Evolutionary conservation across 1,284 basidiomycete genomes (phyloP).

Genomic region (Malassezia dermatis): DNA sequence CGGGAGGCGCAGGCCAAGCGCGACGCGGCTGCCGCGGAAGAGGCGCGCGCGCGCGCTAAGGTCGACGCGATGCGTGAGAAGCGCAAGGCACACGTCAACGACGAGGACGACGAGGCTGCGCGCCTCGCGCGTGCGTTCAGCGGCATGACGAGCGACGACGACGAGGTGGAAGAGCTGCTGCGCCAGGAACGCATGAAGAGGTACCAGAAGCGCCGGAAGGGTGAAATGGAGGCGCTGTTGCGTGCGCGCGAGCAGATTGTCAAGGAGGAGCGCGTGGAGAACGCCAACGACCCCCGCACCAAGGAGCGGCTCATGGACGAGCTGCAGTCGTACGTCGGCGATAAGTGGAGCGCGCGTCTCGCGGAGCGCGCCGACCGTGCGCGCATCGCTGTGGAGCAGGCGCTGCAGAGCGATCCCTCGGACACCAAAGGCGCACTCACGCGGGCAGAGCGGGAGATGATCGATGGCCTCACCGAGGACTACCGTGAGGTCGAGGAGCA

Average conservation of each 20-base stretch:
- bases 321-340: slow-evolving; percentile 11
- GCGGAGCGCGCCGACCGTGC: slow-evolving; percentile 24
- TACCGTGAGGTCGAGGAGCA: slow-evolving; percentile 4
- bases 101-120: background rate
- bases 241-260: slow-evolving; percentile 17
- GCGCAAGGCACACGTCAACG: background rate
- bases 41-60: slow-evolving; percentile 8
- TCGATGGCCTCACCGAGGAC: slow-evolving; percentile 1
- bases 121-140: background rate
- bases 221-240: background rate
- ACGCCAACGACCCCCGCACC: slow-evolving; percentile 16
- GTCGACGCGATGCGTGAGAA: background rate
- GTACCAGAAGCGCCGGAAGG: background rate
- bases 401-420: slow-evolving; percentile 22
- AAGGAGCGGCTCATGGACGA: slow-evolving; percentile 20
- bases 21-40: background rate
- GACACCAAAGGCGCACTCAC: slow-evolving; percentile 17
- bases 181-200: slow-evolving; percentile 6
- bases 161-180: slow-evolving; percentile 11
- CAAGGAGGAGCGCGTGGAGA: slow-evolving; percentile 15
- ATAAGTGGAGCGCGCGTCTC: slow-evolving; percentile 7
- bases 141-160: background rate
- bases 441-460: background rate
- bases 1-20: slow-evolving; percentile 14
- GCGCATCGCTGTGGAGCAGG: slow-evolving; percentile 23